phyloP scores from a whole-genome alignment of 345 rosid genomes.

The Iberis pinnata region DNA sequence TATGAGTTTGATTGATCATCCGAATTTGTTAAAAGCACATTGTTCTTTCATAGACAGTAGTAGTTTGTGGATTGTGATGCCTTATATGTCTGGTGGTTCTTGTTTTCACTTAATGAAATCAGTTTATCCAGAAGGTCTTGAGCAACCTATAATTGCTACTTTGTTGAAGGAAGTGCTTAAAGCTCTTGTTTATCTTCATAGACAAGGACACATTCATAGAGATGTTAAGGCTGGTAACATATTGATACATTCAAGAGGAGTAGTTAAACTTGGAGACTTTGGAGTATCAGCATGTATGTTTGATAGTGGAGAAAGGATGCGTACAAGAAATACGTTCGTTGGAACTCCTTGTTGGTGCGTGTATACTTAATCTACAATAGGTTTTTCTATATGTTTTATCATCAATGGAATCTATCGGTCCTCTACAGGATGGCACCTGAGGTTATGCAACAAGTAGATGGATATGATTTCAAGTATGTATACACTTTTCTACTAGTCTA shows the following conservation, averaged over 20 bases:
- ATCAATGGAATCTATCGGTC: neutral
- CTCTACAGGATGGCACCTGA: constrained; percentile 88
- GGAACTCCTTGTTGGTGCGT: constrained; percentile 86
- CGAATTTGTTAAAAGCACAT: constrained; percentile 60
- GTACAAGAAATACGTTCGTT: constrained; percentile 71
- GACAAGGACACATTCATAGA: constrained; percentile 83
- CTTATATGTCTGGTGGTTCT: constrained; percentile 86
- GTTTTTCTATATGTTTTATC: neutral
- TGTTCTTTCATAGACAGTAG: constrained; percentile 60
- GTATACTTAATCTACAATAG: neutral
- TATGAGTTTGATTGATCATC: constrained; percentile 67
- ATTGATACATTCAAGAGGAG: constrained; percentile 54
- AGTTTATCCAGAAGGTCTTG: constrained; percentile 70
- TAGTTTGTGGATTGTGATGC: constrained; percentile 88
- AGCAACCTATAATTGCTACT: constrained; percentile 72
- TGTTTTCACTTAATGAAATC: constrained; percentile 75
- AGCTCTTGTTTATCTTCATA: constrained; percentile 83
- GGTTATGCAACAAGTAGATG: constrained; percentile 88
- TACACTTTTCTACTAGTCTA: neutral
- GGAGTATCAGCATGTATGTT: constrained; percentile 95
- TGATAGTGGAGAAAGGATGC: constrained; percentile 83
- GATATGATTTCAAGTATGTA: constrained; percentile 88
- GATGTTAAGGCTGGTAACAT: constrained; percentile 95
- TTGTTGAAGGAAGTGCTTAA: constrained; percentile 64
- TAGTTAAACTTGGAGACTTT: constrained; percentile 74